Evolutionary conservation across 2,329 filamentous ascomycete species (phyloP), one percentile per base, ranked within the genome.

Genomic region (Sphaerulina vaccinii): DNA sequence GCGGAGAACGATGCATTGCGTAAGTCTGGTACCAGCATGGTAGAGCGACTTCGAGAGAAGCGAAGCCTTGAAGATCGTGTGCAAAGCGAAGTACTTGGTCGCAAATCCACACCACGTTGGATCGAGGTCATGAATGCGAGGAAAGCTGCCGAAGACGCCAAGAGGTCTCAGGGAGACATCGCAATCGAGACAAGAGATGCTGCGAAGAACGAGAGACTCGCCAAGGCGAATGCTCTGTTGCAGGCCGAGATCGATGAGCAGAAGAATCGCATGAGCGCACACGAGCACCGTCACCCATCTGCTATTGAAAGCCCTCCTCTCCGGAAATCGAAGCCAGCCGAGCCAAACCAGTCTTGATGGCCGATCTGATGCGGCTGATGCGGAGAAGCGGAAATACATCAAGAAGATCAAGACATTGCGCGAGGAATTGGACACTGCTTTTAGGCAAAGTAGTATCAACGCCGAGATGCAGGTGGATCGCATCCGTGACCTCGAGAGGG

Each of bases 161-260:
- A 57, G 18, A 36, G 55, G 38, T 46, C 43, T 10, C 42, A 50
- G 33, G 50, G 57, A 27, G 55, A 53, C 13, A 45, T 58, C n/a
- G 53, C 46, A 0, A 47, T 54, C n/a, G 41, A 56, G 16, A 35
- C 43, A 24, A 53, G 56, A 4, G 52, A 57, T 36, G 55, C 50
- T 18, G 54, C 55, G 22, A 52, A 55, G 43, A 56, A 51, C 13
- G 51, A 54, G 4, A 58, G 52, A 39, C 54, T 65, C 15, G 52
- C 52, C 22, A 64, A 64, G 44, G 60, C 57, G 13, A 62, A 67
- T 24, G 57, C 52, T 21, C 44, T 60, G 43, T 54, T 62, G 19
- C 49, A 62, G 29, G 52, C 54, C 19, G 63, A 68, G 49, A 58
- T 67, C 22, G 52, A 60, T 33, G 58, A 64, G 33, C 64, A 67